Percentiles rank a stretch among this genome's conserved stretches.
Conservation (phyloP, 83 land plant genomes). For the Thuja plicata region DNA sequence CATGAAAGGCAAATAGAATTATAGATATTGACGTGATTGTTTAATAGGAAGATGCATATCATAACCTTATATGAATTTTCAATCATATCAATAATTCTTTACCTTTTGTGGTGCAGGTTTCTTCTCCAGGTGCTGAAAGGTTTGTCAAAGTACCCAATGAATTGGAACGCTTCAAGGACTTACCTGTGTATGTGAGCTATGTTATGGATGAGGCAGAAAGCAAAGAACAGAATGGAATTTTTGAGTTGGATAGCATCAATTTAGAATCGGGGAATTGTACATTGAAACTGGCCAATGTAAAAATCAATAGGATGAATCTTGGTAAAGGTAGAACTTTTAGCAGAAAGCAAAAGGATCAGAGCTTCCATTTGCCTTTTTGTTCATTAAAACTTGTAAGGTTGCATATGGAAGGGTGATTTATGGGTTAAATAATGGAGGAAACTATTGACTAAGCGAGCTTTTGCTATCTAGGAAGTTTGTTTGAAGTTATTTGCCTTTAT, state of each 20-base stretch:
- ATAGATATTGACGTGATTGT: neutral
- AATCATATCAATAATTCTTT: neutral
- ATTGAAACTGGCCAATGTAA: constrained; percentile 76
- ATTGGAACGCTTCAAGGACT: constrained; percentile 56
- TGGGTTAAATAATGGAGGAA: neutral
- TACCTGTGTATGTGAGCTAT: constrained; percentile 61
- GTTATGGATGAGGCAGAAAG: constrained; percentile 25
- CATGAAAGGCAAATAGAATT: neutral
- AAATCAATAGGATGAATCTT: constrained; percentile 44
- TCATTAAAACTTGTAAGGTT: constrained; percentile 39
- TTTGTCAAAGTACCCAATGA: constrained; percentile 69
- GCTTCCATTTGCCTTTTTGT: constrained; percentile 43
- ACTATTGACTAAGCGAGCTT: neutral
- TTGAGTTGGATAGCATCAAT: constrained; percentile 45
- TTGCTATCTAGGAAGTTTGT: neutral
- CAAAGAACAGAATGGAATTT: constrained; percentile 30
- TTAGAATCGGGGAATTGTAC: constrained; percentile 35
- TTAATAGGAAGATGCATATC: neutral
- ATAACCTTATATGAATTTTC: neutral
- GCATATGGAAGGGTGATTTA: constrained; percentile 29
- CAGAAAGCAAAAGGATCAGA: constrained; percentile 67
- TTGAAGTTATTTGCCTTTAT: neutral
- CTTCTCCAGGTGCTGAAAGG: constrained; percentile 81
- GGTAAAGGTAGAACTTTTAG: constrained; percentile 67
- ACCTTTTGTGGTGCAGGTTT: constrained; percentile 48